Percentiles rank a stretch among this genome's conserved stretches.
These are phyloP conservation scores for Trichoderma pleuroti DNA, from an alignment of 2,329 filamentous ascomycete genomes.

Conservation along the genomic window DNA sequence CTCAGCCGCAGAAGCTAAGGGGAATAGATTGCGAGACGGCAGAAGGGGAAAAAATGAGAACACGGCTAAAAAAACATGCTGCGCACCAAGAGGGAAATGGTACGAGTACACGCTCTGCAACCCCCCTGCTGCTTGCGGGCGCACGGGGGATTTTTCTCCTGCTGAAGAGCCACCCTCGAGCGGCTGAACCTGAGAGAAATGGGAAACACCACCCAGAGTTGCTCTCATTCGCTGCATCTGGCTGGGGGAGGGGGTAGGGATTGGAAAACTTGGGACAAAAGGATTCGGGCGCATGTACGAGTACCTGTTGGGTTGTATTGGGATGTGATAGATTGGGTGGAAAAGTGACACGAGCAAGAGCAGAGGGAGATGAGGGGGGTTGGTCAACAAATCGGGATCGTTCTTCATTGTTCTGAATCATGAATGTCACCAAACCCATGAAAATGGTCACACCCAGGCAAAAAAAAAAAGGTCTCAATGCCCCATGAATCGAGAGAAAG, in stretches of 20 bases:
- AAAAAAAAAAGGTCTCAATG: background rate
- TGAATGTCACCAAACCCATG: background rate
- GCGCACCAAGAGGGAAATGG: background rate
- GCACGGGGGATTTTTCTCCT: background rate
- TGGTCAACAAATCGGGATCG: background rate
- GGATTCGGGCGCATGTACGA: background rate
- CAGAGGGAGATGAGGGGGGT: background rate
- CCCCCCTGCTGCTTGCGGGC: constrained; percentile 6
- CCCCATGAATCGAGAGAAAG: background rate
- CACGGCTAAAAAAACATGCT: background rate
- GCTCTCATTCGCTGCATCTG: background rate
- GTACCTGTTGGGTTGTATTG: background rate
- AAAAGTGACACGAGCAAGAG: background rate
- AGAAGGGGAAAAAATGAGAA: background rate
- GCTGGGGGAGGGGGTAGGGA: background rate
- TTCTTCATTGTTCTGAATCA: background rate
- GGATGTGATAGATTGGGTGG: background rate
- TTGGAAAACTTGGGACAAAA: background rate
- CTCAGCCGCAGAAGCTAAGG: constrained; percentile 2
- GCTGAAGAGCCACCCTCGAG: background rate
- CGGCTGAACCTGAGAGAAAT: background rate
- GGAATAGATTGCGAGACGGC: background rate
- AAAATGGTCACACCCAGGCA: background rate
- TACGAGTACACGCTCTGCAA: background rate
- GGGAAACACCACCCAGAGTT: background rate